Evolutionary conservation across 805 yeast species (phyloP).

Genomic region (Pichia rugopelliculosa): DNA sequence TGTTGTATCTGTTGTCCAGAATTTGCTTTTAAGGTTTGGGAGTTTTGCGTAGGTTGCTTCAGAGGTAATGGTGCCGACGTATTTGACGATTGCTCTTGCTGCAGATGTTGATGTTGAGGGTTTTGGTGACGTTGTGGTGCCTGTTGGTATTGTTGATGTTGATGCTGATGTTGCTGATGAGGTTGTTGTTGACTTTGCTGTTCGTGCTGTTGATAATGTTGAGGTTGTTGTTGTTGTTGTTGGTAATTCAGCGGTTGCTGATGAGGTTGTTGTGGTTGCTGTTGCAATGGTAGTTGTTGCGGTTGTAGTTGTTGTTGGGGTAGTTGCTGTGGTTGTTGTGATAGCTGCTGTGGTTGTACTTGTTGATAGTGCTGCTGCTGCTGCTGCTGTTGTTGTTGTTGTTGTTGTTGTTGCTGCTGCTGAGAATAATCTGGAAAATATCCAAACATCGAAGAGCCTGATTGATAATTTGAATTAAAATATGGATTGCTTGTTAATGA

Average conservation of each 20-base stretch:
- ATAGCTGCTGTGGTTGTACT: no score
- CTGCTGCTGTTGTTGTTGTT: background rate
- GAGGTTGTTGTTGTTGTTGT: conserved; percentile 6
- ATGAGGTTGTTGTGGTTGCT: conserved; percentile 7
- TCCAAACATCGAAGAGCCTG: background rate
- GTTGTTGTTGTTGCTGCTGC: conserved; percentile 1
- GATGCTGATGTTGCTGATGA: conserved; percentile 1
- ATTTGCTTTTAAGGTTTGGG: background rate
- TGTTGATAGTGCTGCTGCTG: no score
- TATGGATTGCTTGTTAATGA: conserved; percentile 15
- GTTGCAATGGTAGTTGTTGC: conserved; percentile 8
- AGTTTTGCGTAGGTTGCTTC: background rate
- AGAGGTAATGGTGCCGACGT: no score
- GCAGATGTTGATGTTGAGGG: background rate
- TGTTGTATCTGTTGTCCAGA: background rate
- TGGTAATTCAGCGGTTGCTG: conserved; percentile 13
- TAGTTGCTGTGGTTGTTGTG: no score
- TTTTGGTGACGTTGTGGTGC: background rate
- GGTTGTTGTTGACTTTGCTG: conserved; percentile 3
- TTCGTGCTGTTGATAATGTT: conserved; percentile 9
- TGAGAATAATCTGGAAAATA: conserved; percentile 9
- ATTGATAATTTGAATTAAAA: conserved; percentile 3
- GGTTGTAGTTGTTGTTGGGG: background rate
- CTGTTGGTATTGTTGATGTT: background rate
- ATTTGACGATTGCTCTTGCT: no score